phyloP scores from a whole-genome alignment of 1,139 yeast species.

The Taphrina communis region DNA sequence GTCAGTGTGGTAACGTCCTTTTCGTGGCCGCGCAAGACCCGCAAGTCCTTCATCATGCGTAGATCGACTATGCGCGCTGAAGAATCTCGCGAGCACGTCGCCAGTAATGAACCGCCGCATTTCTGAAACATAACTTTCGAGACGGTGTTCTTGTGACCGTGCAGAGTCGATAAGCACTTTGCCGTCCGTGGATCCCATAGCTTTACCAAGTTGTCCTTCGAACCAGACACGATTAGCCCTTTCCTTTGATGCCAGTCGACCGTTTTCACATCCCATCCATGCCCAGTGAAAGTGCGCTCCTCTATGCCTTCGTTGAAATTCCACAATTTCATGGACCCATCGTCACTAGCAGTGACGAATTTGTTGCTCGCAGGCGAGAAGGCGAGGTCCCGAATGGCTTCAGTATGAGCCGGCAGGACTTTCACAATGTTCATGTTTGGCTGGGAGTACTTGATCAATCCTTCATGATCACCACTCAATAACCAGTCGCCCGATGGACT shows the following conservation, averaged over 20 bases:
- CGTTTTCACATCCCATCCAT: slow-evolving; percentile 97
- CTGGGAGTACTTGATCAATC: slow-evolving; percentile 93
- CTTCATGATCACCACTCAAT: slow-evolving; percentile 90
- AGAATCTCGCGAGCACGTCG: slow-evolving; percentile 86
- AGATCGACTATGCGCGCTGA: slow-evolving; percentile 87
- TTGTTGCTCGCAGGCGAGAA: slow-evolving; percentile 87
- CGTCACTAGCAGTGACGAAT: slow-evolving; percentile 77
- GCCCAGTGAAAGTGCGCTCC: slow-evolving; percentile 82
- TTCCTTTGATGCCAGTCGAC: slow-evolving; percentile 95
- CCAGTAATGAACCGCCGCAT: slow-evolving; percentile 71
- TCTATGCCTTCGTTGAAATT: slow-evolving; percentile 88
- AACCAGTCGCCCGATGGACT: slow-evolving; percentile 95
- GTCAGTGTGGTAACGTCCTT: slow-evolving; percentile 83
- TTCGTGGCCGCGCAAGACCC: slow-evolving; percentile 76
- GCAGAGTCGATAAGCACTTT: slow-evolving; percentile 74
- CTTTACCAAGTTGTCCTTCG: slow-evolving; percentile 90
- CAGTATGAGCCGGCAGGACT: slow-evolving; percentile 72
- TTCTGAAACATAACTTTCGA: slow-evolving; percentile 79
- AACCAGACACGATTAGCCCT: slow-evolving; percentile 70
- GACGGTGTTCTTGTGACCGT: slow-evolving; percentile 93
- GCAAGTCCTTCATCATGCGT: slow-evolving; percentile 77
- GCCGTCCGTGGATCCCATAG: slow-evolving; percentile 95
- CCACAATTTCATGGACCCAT: slow-evolving; percentile 88
- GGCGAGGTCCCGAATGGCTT: slow-evolving; percentile 83
- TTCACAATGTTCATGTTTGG: slow-evolving; percentile 96